Conservation (phyloP, 305 asterid species). For the Stenogyne calaminthoides region DNA sequence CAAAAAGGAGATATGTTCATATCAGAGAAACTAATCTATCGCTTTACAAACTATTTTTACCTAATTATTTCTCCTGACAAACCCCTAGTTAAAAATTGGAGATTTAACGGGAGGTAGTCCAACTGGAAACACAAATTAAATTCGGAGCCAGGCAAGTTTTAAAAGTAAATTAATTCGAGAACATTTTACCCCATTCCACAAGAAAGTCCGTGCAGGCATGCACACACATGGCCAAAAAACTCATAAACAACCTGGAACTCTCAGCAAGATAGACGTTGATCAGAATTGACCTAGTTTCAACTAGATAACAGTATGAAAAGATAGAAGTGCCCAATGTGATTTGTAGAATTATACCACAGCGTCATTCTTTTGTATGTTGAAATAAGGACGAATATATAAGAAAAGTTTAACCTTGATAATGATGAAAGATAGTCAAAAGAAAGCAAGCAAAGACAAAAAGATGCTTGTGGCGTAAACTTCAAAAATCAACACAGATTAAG, state of each 20-base stretch:
- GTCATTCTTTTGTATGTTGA: neutral
- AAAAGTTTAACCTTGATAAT: slow-evolving; percentile 1
- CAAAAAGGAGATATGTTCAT: neutral
- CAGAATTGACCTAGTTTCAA: neutral
- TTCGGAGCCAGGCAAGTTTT: slow-evolving; percentile 2
- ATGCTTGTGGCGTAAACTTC: neutral
- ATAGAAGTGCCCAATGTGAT: neutral
- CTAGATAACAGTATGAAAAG: neutral
- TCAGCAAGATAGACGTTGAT: slow-evolving; percentile 1
- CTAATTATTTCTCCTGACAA: neutral
- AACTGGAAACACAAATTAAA: neutral
- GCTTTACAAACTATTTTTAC: neutral
- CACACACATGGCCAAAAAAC: neutral
- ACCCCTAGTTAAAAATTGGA: neutral
- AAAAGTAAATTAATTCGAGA: neutral
- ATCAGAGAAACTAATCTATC: slow-evolving; percentile 4
- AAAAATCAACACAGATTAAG: slow-evolving; percentile 4
- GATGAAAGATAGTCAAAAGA: neutral
- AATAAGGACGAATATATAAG: neutral
- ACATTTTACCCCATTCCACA: neutral
- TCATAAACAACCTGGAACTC: neutral
- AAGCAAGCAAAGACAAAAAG: slow-evolving; percentile 19
- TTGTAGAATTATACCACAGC: neutral
- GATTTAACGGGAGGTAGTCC: neutral
- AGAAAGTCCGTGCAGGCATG: neutral